These are phyloP conservation scores for Picea mariana DNA, from an alignment of 83 land plant genomes.

Conservation along the genomic window DNA sequence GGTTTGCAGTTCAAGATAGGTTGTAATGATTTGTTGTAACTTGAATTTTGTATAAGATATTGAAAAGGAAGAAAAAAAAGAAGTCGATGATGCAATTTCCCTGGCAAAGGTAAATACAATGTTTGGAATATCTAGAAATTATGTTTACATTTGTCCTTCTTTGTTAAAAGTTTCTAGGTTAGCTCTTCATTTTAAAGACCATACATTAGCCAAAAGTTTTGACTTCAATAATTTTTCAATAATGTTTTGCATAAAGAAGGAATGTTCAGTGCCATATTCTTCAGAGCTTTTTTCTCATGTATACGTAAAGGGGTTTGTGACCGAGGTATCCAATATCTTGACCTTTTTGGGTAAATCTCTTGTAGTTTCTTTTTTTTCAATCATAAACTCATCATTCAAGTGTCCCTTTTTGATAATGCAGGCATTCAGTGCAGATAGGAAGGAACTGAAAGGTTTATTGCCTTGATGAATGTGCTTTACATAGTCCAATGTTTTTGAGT, in stretches of 20 bases:
- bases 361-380: background rate
- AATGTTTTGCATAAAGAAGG: conserved; percentile 49
- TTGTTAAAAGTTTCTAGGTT: too few species aligned
- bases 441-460: conserved; percentile 48
- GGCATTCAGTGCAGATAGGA: conserved; percentile 75
- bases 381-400: background rate
- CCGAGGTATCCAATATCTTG: conserved; percentile 47
- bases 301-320: conserved; percentile 72
- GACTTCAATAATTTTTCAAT: background rate
- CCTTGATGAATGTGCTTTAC: conserved; percentile 35
- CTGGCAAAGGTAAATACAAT: too few species aligned
- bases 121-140: too few species aligned
- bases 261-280: conserved; percentile 85
- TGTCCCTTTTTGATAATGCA: conserved; percentile 23
- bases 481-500: background rate
- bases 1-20: too few species aligned
- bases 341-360: background rate
- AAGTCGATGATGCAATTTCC: too few species aligned
- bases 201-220: too few species aligned
- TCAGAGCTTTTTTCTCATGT: conserved; percentile 78
- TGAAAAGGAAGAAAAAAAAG: too few species aligned
- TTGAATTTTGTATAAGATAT: too few species aligned
- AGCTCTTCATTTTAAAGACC: too few species aligned
- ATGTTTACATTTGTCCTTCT: too few species aligned
- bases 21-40: too few species aligned